Evolutionary conservation across 2,329 filamentous ascomycete genomes (phyloP).

Genomic region (Metarhizium robertsii): DNA sequence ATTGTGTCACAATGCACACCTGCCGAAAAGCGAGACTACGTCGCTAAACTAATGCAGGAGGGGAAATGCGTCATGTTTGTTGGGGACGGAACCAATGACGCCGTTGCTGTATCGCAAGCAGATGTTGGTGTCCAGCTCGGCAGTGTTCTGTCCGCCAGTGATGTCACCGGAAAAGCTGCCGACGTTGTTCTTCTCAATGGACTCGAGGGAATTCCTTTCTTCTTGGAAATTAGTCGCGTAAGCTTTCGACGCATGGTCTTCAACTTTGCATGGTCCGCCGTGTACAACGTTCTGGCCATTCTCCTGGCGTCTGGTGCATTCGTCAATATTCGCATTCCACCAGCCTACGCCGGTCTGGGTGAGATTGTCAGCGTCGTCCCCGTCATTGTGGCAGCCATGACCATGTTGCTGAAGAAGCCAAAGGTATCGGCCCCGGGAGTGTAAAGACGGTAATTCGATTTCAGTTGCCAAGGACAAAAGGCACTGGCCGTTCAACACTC

Average conservation of each 20-base stretch:
- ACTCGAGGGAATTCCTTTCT: conserved; percentile 38
- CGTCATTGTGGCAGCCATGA: conserved; percentile 35
- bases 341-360: conserved; percentile 46
- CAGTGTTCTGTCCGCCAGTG: conserved; percentile 31
- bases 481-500: conserved; percentile 4
- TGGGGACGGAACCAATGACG: conserved; percentile 58
- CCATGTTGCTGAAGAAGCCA: conserved; percentile 17
- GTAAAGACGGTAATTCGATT: not conserved
- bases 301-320: conserved; percentile 50
- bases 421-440: not conserved
- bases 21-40: conserved; percentile 43
- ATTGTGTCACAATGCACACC: conserved; percentile 38
- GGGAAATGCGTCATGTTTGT: conserved; percentile 41
- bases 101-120: conserved; percentile 50
- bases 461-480: not conserved
- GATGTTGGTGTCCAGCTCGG: conserved; percentile 51
- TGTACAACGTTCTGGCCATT: conserved; percentile 55
- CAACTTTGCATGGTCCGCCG: conserved; percentile 53
- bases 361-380: conserved; percentile 58
- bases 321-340: conserved; percentile 40
- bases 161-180: conserved; percentile 45
- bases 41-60: conserved; percentile 27
- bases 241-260: conserved; percentile 36
- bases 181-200: conserved; percentile 48
- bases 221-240: conserved; percentile 36